A percentile compares a stretch with the other conserved stretches of the same genome.
Evolutionary conservation across 1,284 basidiomycete genomes (phyloP).

Genomic region (Cutaneotrichosporon sp.): DNA sequence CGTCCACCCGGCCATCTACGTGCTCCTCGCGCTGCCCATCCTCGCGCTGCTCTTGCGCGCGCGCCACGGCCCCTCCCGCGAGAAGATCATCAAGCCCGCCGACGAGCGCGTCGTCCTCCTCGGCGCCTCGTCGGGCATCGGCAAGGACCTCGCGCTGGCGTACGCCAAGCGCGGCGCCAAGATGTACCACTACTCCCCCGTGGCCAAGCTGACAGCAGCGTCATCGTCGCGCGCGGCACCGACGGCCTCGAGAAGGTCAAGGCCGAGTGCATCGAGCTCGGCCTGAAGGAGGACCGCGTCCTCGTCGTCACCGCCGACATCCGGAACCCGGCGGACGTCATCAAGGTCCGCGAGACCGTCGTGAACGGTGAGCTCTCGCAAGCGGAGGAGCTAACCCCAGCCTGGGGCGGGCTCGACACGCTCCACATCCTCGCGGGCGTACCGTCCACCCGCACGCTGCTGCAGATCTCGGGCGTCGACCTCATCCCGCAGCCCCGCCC

Average conservation of each 20-base stretch:
- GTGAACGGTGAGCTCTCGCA: constrained; percentile 60
- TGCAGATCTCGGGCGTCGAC: constrained; percentile 69
- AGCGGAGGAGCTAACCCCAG: constrained; percentile 53
- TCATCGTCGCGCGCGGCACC: constrained; percentile 70
- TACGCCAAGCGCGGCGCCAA: constrained; percentile 74
- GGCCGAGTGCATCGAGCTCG: constrained; percentile 60
- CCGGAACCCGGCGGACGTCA: constrained; percentile 67
- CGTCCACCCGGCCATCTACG: constrained; percentile 9
- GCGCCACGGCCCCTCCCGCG: constrained; percentile 36
- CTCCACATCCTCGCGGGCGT: constrained; percentile 82
- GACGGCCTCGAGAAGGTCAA: constrained; percentile 64
- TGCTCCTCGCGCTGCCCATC: constrained; percentile 56
- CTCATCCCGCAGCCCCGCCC: constrained; percentile 34
- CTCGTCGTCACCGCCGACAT: constrained; percentile 65
- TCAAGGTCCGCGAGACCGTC: constrained; percentile 62
- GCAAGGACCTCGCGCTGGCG: constrained; percentile 67
- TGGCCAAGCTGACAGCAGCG: constrained; percentile 50
- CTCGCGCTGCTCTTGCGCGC: constrained; percentile 32
- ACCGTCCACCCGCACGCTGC: constrained; percentile 74
- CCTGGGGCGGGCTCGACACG: constrained; percentile 80
- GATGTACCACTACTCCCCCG: constrained; percentile 56
- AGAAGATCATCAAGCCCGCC: constrained; percentile 46
- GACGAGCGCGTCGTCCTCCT: constrained; percentile 74
- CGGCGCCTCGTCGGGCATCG: constrained; percentile 82
- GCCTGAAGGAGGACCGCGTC: constrained; percentile 46